These are phyloP conservation scores for Vigna unguiculata DNA, from an alignment of 306 rosid species.

Conservation along the genomic window DNA sequence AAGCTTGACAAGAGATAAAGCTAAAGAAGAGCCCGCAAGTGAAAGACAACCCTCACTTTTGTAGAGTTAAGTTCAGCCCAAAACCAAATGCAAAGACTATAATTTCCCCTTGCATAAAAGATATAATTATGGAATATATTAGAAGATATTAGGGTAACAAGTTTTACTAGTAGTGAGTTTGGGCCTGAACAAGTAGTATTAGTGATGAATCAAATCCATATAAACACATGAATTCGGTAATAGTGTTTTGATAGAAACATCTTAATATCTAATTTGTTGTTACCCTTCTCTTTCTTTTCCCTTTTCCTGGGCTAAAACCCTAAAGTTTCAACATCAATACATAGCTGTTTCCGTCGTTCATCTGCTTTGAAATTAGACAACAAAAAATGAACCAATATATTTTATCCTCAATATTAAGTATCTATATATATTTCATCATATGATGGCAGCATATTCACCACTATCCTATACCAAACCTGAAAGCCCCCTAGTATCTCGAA, in stretches of 20 bases:
- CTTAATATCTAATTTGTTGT: conserved; percentile 5
- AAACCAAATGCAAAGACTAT: background rate
- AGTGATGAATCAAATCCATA: background rate
- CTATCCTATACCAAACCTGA: conserved; percentile 67
- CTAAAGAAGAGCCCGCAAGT: background rate
- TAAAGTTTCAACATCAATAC: conserved; percentile 9
- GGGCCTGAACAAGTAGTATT: background rate
- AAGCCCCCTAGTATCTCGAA: conserved; percentile 86
- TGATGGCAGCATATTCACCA: conserved; percentile 31
- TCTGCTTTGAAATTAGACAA: background rate
- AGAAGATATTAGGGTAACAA: background rate
- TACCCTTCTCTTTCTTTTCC: background rate
- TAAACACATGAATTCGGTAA: background rate
- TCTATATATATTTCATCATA: conserved; percentile 23
- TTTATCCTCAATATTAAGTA: background rate
- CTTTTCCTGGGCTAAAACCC: conserved; percentile 5
- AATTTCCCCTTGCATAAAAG: background rate
- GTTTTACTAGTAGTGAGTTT: background rate
- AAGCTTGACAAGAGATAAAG: too few species aligned
- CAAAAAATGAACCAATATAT: conserved; percentile 33
- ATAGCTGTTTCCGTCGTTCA: conserved; percentile 4
- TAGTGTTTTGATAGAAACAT: conserved; percentile 5
- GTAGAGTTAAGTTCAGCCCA: background rate
- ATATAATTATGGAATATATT: background rate
- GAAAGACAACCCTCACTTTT: background rate